Percentiles rank a stretch among this genome's conserved stretches.
Conservation (phyloP, 192 early-diverging fungal species). For the Umbelopsis sp. region DNA sequence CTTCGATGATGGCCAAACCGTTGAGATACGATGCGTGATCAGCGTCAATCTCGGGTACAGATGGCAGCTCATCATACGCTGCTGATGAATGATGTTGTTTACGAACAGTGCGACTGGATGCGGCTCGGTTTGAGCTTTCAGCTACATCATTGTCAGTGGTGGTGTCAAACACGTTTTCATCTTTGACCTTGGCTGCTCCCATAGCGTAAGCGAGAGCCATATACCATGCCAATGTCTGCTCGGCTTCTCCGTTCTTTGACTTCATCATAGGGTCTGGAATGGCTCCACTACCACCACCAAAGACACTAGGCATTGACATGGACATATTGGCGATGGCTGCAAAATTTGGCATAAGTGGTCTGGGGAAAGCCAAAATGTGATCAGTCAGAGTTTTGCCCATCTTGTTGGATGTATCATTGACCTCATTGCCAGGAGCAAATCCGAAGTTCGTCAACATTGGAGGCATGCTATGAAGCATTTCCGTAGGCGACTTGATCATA, state of each 20-base stretch:
- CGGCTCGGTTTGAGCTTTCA: not conserved
- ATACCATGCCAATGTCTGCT: constrained; percentile 34
- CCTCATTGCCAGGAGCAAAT: not conserved
- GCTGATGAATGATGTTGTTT: constrained; percentile 18
- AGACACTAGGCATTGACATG: not conserved
- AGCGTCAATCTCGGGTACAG: not conserved
- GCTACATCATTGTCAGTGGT: not conserved
- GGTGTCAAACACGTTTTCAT: not conserved
- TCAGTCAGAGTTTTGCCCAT: constrained; percentile 18
- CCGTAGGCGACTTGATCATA: constrained; percentile 20
- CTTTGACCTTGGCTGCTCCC: constrained; percentile 22
- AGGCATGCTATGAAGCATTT: constrained; percentile 19
- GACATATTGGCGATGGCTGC: constrained; percentile 32
- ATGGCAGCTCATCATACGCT: constrained; percentile 3
- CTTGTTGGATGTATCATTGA: not conserved
- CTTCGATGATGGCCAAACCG: constrained; percentile 8
- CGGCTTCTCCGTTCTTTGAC: constrained; percentile 16
- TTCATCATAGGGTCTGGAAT: not conserved
- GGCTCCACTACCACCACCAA: constrained; percentile 12
- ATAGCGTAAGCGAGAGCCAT: constrained; percentile 35
- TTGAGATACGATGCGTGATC: not conserved
- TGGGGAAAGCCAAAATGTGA: constrained; percentile 24
- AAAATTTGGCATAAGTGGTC: constrained; percentile 23
- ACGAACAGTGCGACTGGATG: not conserved
- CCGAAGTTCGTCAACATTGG: constrained; percentile 14